These are phyloP conservation scores for Fusarium sp. DNA, from an alignment of 2,329 filamentous ascomycete genomes.

Conservation along the genomic window DNA sequence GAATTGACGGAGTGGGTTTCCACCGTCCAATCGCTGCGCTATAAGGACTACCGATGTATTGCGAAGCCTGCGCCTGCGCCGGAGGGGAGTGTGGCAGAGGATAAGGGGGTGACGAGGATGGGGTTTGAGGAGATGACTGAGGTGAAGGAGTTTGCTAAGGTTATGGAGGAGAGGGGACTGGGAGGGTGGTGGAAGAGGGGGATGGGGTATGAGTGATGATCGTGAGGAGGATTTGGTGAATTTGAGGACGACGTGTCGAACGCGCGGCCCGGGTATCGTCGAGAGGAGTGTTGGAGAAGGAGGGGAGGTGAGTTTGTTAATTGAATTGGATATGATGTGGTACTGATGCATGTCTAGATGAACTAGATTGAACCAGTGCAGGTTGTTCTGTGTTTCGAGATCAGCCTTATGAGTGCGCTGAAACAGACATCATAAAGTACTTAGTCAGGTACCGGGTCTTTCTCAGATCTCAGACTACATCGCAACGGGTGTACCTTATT, in stretches of 20 bases:
- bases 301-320: neutral
- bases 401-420: neutral
- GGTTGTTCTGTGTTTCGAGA: too few species aligned
- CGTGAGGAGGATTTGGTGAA: neutral
- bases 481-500: neutral
- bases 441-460: neutral
- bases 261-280: slow-evolving; percentile 24
- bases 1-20: slow-evolving; percentile 72
- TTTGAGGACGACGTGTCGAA: slow-evolving; percentile 10
- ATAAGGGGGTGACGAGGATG: neutral
- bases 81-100: neutral
- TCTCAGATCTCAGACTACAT: accelerated
- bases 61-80: slow-evolving; percentile 50
- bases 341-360: neutral
- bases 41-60: slow-evolving; percentile 78
- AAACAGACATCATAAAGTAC: neutral
- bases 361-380: too few species aligned
- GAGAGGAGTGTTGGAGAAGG: neutral
- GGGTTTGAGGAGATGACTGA: slow-evolving; percentile 68
- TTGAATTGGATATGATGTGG: neutral
- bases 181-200: slow-evolving; percentile 73
- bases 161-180: slow-evolving; percentile 70
- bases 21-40: slow-evolving; percentile 71
- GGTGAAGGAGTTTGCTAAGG: slow-evolving; percentile 71
- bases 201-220: slow-evolving; percentile 65